These are phyloP conservation scores for Austroboletus novae-zelandiae DNA, from an alignment of 1,284 basidiomycete species.

Conservation along the genomic window DNA sequence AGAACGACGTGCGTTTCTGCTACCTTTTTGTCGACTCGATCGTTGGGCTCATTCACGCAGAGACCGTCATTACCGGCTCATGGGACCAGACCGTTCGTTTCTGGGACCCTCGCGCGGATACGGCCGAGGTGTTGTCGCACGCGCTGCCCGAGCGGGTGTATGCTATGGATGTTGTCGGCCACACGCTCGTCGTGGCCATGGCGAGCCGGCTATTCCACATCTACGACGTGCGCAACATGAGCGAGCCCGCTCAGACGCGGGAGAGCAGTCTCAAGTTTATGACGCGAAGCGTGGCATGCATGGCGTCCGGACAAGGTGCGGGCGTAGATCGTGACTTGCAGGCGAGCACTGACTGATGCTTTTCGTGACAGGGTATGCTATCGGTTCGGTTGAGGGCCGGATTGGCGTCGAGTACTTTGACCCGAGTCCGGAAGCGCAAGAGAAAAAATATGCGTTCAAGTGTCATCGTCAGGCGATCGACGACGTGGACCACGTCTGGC, in stretches of 20 bases:
- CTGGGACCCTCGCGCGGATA: conserved; percentile 74
- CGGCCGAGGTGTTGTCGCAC: conserved; percentile 61
- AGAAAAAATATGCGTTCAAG: conserved; percentile 97
- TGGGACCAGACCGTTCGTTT: conserved; percentile 90
- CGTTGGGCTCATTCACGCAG: conserved; percentile 38
- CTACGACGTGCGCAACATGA: conserved; percentile 79
- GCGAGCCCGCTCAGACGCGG: conserved; percentile 68
- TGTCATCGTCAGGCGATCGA: conserved; percentile 91
- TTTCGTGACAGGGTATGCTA: conserved; percentile 74
- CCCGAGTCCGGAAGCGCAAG: conserved; percentile 70
- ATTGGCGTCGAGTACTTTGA: conserved; percentile 99
- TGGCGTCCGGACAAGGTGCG: conserved; percentile 87
- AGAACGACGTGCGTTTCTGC: conserved; percentile 43
- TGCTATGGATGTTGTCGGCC: conserved; percentile 69
- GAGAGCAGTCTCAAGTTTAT: conserved; percentile 96
- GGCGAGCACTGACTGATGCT: not conserved
- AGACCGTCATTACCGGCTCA: conserved; percentile 77
- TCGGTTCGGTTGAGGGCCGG: conserved; percentile 91
- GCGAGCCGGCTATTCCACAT: conserved; percentile 87
- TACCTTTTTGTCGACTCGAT: not conserved
- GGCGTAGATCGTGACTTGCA: too few species aligned
- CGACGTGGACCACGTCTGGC: conserved; percentile 97
- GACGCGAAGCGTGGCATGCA: conserved; percentile 88
- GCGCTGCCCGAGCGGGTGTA: conserved; percentile 83
- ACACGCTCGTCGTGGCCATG: conserved; percentile 86